These are phyloP conservation scores for Chamaecyparis obtusa DNA, from an alignment of 75 land plant species.

Conservation along the genomic window DNA sequence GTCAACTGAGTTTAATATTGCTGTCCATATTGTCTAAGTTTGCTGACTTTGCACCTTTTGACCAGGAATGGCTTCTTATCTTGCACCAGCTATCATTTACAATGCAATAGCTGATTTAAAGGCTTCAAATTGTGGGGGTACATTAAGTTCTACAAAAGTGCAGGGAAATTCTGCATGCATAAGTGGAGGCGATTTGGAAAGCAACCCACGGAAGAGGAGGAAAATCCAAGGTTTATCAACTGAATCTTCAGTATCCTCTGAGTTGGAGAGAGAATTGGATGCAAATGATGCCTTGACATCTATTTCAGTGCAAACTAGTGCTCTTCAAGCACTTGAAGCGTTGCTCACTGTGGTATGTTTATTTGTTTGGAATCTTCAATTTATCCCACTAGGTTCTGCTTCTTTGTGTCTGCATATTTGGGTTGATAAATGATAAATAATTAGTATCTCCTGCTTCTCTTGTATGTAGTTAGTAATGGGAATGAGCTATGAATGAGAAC, in stretches of 20 bases:
- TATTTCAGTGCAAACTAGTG: conserved; percentile 68
- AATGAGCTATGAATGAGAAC: neutral
- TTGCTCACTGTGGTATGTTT: conserved; percentile 77
- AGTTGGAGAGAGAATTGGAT: conserved; percentile 12
- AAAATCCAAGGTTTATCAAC: conserved; percentile 32
- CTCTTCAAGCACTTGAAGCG: conserved; percentile 74
- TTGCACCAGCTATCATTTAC: conserved; percentile 55
- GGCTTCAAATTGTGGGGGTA: conserved; percentile 26
- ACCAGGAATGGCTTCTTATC: conserved; percentile 80
- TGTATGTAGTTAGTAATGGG: neutral
- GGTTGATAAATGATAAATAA: neutral
- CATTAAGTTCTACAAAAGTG: conserved; percentile 9
- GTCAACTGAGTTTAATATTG: neutral
- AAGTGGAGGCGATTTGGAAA: conserved; percentile 17
- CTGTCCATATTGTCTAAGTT: neutral
- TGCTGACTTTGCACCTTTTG: neutral
- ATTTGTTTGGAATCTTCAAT: neutral
- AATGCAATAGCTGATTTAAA: conserved; percentile 75
- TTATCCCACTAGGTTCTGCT: neutral
- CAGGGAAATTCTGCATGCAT: conserved; percentile 19
- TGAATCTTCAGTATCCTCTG: conserved; percentile 18
- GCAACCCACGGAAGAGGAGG: conserved; percentile 61
- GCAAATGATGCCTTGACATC: conserved; percentile 21
- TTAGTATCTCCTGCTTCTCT: neutral
- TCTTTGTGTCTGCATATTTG: neutral